A percentile compares a stretch with the other conserved stretches of the same genome.
Evolutionary conservation across 2,329 filamentous ascomycete species (phyloP).

Genomic region (Sphaerostilbella broomeana): DNA sequence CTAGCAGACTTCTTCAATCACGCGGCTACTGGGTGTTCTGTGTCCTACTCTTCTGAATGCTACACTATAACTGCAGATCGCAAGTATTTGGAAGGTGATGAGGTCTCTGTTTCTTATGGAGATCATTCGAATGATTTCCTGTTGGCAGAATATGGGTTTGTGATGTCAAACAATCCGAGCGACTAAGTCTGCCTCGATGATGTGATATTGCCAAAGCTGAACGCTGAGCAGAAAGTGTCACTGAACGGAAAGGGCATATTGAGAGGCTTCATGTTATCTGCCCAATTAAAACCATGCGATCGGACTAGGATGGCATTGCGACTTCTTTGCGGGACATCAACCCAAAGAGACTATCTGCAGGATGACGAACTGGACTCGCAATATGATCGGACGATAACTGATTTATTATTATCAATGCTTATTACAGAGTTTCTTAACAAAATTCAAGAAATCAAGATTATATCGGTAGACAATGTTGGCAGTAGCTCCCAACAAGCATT

Average conservation of each 20-base stretch:
- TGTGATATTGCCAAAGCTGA: conserved; percentile 35
- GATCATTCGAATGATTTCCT: conserved; percentile 66
- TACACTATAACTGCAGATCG: conserved; percentile 4
- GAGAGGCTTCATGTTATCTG: too few species aligned
- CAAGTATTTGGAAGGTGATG: conserved; percentile 41
- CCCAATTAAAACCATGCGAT: too few species aligned
- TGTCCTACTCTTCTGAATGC: not conserved
- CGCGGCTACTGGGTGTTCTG: conserved; percentile 2
- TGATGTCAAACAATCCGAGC: conserved; percentile 42
- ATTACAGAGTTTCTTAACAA: too few species aligned
- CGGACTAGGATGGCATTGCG: too few species aligned
- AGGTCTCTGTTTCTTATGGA: conserved; percentile 65
- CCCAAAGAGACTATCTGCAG: too few species aligned
- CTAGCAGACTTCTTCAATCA: conserved; percentile 13
- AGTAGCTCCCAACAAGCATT: too few species aligned
- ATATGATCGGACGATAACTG: too few species aligned
- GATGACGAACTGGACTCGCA: too few species aligned
- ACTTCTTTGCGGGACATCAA: too few species aligned
- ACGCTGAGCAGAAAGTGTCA: conserved; percentile 29
- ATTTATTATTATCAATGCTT: too few species aligned
- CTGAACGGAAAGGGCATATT: conserved; percentile 42
- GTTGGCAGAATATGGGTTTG: conserved; percentile 59
- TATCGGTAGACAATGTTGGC: too few species aligned
- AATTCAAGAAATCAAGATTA: too few species aligned
- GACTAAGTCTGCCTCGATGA: conserved; percentile 47